Percentiles rank a stretch among this genome's conserved stretches.
Evolutionary conservation across 805 yeast species (phyloP).

Genomic region (Starmera quercuum): DNA sequence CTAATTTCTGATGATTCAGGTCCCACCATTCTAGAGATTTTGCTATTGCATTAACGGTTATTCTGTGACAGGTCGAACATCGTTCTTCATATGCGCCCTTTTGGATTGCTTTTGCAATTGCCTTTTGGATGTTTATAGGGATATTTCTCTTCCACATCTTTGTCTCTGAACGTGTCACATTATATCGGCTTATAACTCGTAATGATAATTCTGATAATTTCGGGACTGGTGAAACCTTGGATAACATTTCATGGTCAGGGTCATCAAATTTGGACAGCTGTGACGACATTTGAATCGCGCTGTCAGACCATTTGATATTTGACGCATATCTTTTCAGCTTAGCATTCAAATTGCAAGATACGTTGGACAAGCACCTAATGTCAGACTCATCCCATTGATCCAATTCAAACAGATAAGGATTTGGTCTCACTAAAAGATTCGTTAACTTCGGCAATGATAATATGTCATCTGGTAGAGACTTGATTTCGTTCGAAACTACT

Average conservation of each 20-base stretch:
- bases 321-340: slow-evolving; percentile 17
- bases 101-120: slow-evolving; percentile 44
- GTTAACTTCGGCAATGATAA: slow-evolving; percentile 34
- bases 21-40: slow-evolving; percentile 67
- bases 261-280: slow-evolving; percentile 2
- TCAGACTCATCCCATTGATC: slow-evolving; percentile 9
- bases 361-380: slow-evolving; percentile 16
- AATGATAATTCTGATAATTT: slow-evolving; percentile 41
- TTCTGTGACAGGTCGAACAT: slow-evolving; percentile 42
- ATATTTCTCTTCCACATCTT: slow-evolving; percentile 43
- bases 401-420: slow-evolving; percentile 27
- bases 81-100: slow-evolving; percentile 43
- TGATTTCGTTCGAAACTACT: slow-evolving; percentile 42
- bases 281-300: slow-evolving; percentile 1
- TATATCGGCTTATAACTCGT: slow-evolving; percentile 40
- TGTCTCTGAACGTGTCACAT: slow-evolving; percentile 47
- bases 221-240: slow-evolving; percentile 27
- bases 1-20: slow-evolving; percentile 35
- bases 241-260: slow-evolving; percentile 13
- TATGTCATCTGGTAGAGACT: slow-evolving; percentile 45
- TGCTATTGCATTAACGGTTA: slow-evolving; percentile 49
- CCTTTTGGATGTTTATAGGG: slow-evolving; percentile 35
- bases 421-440: slow-evolving; percentile 49
- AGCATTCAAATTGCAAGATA: slow-evolving; percentile 7
- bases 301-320: slow-evolving; percentile 16